Conservation (phyloP, 2,329 filamentous ascomycete species). For the Immersiporthe knoxdaviesiana region DNA sequence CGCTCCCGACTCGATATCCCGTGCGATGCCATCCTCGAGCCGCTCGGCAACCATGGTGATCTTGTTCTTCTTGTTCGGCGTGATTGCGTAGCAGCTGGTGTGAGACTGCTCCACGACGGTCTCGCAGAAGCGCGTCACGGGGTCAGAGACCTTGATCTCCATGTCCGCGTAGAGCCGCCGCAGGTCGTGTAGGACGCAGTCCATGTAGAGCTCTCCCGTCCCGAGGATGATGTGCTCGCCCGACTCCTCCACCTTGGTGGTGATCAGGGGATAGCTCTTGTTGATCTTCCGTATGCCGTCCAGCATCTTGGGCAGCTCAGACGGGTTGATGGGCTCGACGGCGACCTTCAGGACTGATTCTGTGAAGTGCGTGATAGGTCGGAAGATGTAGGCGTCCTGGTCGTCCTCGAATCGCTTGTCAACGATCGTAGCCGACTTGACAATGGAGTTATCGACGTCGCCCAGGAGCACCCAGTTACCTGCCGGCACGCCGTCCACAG, state of each 20-base stretch:
- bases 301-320: slow-evolving; percentile 97
- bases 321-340: slow-evolving; percentile 97
- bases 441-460: slow-evolving; percentile 95
- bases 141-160: slow-evolving; percentile 98
- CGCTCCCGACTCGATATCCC: slow-evolving; percentile 88
- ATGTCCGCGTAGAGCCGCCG: slow-evolving; percentile 95
- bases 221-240: slow-evolving; percentile 95
- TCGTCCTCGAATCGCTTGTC: slow-evolving; percentile 78
- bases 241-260: slow-evolving; percentile 96
- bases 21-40: slow-evolving; percentile 89
- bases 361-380: slow-evolving; percentile 89
- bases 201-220: slow-evolving; percentile 99
- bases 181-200: slow-evolving; percentile 94
- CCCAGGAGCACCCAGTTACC: slow-evolving; percentile 92
- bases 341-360: slow-evolving; percentile 98
- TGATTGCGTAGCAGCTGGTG: slow-evolving; percentile 96
- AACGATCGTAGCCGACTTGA: slow-evolving; percentile 93
- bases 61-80: slow-evolving; percentile 99
- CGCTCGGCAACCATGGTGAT: slow-evolving; percentile 98
- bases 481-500: slow-evolving; percentile 88
- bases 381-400: slow-evolving; percentile 95
- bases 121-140: slow-evolving; percentile 96
- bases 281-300: slow-evolving; percentile 96
- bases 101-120: slow-evolving; percentile 96
- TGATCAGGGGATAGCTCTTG: slow-evolving; percentile 94